A percentile compares a stretch with the other conserved stretches of the same genome.
phyloP scores from a whole-genome alignment of 2,329 filamentous ascomycete genomes.

The Truncatella angustata region DNA sequence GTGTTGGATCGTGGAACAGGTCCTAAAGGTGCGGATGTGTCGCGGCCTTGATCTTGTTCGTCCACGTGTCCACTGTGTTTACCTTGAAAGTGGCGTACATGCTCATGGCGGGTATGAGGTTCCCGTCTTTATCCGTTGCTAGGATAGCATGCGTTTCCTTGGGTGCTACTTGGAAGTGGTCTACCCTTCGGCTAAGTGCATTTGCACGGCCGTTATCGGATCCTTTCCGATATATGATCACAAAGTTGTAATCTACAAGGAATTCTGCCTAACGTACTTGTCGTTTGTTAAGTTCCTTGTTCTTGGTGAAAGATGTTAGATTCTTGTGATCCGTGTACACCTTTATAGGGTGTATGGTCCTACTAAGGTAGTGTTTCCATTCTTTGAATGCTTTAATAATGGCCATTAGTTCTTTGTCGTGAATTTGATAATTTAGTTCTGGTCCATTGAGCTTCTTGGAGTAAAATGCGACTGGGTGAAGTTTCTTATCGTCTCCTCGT shows the following conservation, averaged over 20 bases:
- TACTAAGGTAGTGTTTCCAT: slow-evolving; percentile 19
- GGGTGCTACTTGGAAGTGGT: neutral
- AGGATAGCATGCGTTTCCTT: neutral
- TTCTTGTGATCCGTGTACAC: slow-evolving; percentile 22
- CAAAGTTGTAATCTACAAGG: neutral
- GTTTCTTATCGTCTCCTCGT: slow-evolving; percentile 9
- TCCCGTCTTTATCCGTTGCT: neutral
- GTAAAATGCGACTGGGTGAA: slow-evolving; percentile 11
- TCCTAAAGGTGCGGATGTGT: too few relatives aligned
- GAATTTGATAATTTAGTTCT: slow-evolving; percentile 23
- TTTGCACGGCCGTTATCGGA: neutral
- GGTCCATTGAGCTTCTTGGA: too few relatives aligned
- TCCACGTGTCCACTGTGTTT: neutral
- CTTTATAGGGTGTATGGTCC: slow-evolving; percentile 15
- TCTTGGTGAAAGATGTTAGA: slow-evolving; percentile 11
- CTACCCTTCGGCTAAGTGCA: neutral
- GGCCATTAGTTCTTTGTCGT: slow-evolving; percentile 22
- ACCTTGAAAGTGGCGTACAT: neutral
- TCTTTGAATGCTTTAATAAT: slow-evolving; percentile 24
- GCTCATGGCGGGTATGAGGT: neutral
- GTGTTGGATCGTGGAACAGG: too few relatives aligned
- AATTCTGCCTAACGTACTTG: slow-evolving; percentile 11
- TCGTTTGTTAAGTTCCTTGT: slow-evolving; percentile 8
- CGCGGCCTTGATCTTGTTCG: neutral
- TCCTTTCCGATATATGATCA: neutral